Conservation (phyloP, 805 yeast species). For the Metschnikowia peoriensis region DNA sequence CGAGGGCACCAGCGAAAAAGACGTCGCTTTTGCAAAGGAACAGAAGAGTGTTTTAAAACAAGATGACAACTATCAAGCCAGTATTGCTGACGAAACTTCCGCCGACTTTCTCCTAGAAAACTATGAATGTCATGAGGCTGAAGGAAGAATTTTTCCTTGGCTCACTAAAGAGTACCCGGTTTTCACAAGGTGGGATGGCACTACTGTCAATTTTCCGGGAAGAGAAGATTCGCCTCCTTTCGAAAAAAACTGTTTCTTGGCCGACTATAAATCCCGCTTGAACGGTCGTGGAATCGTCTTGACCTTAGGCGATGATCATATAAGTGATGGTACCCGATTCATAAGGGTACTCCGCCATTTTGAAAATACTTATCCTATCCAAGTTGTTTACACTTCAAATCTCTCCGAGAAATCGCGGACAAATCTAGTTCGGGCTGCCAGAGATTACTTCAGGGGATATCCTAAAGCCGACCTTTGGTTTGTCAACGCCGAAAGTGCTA, state of each 20-base stretch:
- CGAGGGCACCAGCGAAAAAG: not conserved
- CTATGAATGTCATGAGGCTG: conserved; percentile 3
- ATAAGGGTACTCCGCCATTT: conserved; percentile 27
- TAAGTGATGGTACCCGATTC: conserved; percentile 25
- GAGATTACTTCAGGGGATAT: conserved; percentile 9
- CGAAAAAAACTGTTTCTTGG: conserved; percentile 21
- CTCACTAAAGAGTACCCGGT: conserved; percentile 14
- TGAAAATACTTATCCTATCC: conserved; percentile 39
- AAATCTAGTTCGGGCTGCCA: conserved; percentile 10
- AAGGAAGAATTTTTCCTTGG: conserved; percentile 14
- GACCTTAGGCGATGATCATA: conserved; percentile 30
- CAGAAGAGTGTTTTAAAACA: conserved; percentile 8
- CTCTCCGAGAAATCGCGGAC: conserved; percentile 9
- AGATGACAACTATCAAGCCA: not conserved
- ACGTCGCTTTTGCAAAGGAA: not conserved
- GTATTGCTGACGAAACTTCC: not conserved
- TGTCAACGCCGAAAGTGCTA: conserved; percentile 25
- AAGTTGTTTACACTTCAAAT: conserved; percentile 29
- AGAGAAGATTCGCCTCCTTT: not conserved
- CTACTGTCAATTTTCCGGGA: conserved; percentile 8
- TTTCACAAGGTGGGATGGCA: conserved; percentile 13
- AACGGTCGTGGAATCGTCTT: conserved; percentile 40
- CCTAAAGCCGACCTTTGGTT: conserved; percentile 40
- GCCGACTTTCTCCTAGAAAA: not conserved
- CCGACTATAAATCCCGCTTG: conserved; percentile 20